Evolutionary conservation across 192 early-diverging fungal genomes (phyloP).

Genomic region (Backusella sp.): DNA sequence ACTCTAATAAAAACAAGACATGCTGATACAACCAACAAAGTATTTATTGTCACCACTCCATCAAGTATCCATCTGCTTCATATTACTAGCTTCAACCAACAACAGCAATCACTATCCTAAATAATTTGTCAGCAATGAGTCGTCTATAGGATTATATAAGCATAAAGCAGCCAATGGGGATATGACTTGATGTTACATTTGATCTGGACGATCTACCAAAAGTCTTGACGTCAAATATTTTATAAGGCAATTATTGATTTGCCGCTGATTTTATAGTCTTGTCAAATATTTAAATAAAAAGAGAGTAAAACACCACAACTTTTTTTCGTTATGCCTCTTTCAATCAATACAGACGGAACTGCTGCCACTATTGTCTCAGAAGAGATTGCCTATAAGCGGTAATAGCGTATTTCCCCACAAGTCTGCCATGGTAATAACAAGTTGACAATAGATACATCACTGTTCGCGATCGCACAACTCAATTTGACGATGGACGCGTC

Average conservation of each 20-base stretch:
- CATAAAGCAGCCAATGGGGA: neutral
- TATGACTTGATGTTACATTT: neutral
- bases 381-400: slow-evolving; percentile 44
- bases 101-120: no score
- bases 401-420: neutral
- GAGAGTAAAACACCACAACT: neutral
- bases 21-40: no score
- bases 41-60: no score
- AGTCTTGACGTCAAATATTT: neutral
- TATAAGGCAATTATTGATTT: neutral
- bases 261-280: neutral
- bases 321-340: slow-evolving; percentile 1
- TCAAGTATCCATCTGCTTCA: no score
- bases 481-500: slow-evolving; percentile 47
- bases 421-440: neutral
- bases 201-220: neutral
- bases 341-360: slow-evolving; percentile 40
- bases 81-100: no score
- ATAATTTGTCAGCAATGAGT: neutral
- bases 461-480: slow-evolving; percentile 36
- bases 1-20: no score
- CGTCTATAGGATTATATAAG: neutral
- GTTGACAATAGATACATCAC: slow-evolving; percentile 33
- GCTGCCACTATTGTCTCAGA: slow-evolving; percentile 40
- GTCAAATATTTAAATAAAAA: neutral